Evolutionary conservation across 2,329 filamentous ascomycete species (phyloP).

Genomic region (Aspergillus niger): DNA sequence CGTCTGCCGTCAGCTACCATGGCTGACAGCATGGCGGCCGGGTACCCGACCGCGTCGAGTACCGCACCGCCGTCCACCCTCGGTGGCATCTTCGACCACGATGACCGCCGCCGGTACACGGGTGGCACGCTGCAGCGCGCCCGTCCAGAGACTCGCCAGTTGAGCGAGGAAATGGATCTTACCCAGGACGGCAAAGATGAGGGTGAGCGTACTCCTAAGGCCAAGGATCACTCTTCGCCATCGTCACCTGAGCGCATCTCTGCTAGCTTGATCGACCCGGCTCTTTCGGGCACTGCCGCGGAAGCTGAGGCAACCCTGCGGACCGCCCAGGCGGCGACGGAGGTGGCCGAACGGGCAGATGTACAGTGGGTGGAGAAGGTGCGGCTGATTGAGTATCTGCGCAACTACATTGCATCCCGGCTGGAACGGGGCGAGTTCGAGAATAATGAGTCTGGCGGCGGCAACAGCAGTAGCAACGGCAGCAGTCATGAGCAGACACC

Average conservation of each 20-base stretch:
- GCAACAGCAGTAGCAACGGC: neutral
- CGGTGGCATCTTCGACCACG: constrained; percentile 60
- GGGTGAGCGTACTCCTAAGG: constrained; percentile 37
- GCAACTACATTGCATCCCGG: constrained; percentile 58
- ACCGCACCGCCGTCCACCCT: constrained; percentile 64
- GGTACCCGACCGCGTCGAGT: constrained; percentile 53
- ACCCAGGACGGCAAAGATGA: constrained; percentile 35
- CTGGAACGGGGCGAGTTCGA: constrained; percentile 57
- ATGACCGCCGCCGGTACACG: constrained; percentile 63
- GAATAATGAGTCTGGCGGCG: constrained; percentile 10
- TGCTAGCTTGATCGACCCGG: constrained; percentile 46
- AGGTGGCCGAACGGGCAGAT: constrained; percentile 45
- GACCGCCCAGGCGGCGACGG: constrained; percentile 41
- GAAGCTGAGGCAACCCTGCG: constrained; percentile 38
- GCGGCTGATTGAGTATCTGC: constrained; percentile 62
- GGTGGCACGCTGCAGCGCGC: constrained; percentile 62
- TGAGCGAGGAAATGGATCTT: constrained; percentile 40
- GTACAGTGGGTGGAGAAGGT: constrained; percentile 67
- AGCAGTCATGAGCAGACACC: constrained; percentile 19
- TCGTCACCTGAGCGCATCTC: constrained; percentile 32
- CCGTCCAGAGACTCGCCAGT: constrained; percentile 43
- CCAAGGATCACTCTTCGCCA: constrained; percentile 27
- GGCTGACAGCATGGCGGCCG: constrained; percentile 56
- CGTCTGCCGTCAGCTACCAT: constrained; percentile 62
- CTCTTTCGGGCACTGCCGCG: constrained; percentile 35